Conservation (phyloP, 2,329 filamentous ascomycete species). For the Calonectria hawksworthii region DNA sequence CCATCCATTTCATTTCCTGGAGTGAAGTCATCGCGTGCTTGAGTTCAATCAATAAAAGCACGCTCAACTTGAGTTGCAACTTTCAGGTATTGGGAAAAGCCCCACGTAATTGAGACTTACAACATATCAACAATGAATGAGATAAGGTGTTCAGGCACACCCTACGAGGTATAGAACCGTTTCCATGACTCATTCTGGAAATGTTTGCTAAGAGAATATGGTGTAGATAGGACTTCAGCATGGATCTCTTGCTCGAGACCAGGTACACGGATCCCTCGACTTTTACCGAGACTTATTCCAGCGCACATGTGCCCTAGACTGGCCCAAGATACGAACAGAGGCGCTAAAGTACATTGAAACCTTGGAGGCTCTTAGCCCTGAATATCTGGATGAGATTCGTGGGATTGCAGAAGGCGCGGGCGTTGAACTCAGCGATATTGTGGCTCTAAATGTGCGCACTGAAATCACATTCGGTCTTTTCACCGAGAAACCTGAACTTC, state of each 20-base stretch:
- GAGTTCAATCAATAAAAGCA: neutral
- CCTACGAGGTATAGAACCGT: neutral
- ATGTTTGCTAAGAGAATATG: neutral
- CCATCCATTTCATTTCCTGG: neutral
- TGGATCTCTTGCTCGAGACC: neutral
- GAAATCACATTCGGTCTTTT: conserved; percentile 64
- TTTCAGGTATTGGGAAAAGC: neutral
- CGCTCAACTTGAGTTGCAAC: neutral
- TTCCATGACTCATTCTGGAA: too few species aligned
- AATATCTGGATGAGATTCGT: conserved; percentile 54
- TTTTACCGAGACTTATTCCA: conserved; percentile 36
- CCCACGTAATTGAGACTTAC: neutral
- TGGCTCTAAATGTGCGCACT: conserved; percentile 64
- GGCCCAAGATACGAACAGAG: conserved; percentile 30
- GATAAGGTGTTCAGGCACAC: neutral
- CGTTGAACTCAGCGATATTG: conserved; percentile 62
- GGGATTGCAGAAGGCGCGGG: conserved; percentile 67
- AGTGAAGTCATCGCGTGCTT: neutral
- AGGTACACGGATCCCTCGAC: conserved; percentile 30
- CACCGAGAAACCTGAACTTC: conserved; percentile 25
- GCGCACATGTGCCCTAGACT: conserved; percentile 34
- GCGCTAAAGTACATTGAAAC: conserved; percentile 30
- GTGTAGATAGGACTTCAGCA: neutral
- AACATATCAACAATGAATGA: neutral
- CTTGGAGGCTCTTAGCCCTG: conserved; percentile 21